A percentile compares a stretch with the other conserved stretches of the same genome.
Conservation (phyloP, 495 filamentous ascomycete genomes). For the Annulohypoxylon nitens region DNA sequence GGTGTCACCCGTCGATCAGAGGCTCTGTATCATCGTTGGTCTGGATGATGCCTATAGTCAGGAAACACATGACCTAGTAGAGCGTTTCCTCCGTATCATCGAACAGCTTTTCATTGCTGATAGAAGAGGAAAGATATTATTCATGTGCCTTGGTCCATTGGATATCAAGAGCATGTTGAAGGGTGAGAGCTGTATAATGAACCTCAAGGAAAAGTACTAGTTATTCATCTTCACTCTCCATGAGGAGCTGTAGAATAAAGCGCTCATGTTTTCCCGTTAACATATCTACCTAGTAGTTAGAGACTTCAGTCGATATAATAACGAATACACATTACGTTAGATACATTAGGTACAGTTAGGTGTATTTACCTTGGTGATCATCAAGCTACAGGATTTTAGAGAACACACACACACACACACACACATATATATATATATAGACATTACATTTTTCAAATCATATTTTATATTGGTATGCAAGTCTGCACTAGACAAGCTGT, state of each 20-base stretch:
- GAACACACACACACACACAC: no score
- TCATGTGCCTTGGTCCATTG: not conserved
- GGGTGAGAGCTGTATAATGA: not conserved
- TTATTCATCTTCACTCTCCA: not conserved
- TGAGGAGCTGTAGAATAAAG: no score
- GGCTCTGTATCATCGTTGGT: conserved; percentile 21
- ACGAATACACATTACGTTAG: no score
- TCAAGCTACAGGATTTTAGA: no score
- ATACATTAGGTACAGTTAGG: no score
- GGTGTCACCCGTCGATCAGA: not conserved
- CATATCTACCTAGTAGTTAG: no score
- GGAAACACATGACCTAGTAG: not conserved
- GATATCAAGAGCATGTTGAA: conserved; percentile 2
- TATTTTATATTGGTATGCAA: no score
- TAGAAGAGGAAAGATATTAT: conserved; percentile 12
- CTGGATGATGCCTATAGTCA: conserved; percentile 8
- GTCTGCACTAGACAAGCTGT: not conserved
- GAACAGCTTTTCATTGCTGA: conserved; percentile 17
- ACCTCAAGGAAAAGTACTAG: not conserved
- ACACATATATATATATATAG: no score
- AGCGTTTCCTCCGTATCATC: conserved; percentile 17
- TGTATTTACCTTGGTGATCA: no score
- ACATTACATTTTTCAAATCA: no score
- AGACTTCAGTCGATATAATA: no score
- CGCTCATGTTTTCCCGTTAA: no score